Evolutionary conservation across 495 filamentous ascomycete genomes (phyloP), one percentile per base, ranked within the genome.

Genomic region (Astrothelium subdiscretum): DNA sequence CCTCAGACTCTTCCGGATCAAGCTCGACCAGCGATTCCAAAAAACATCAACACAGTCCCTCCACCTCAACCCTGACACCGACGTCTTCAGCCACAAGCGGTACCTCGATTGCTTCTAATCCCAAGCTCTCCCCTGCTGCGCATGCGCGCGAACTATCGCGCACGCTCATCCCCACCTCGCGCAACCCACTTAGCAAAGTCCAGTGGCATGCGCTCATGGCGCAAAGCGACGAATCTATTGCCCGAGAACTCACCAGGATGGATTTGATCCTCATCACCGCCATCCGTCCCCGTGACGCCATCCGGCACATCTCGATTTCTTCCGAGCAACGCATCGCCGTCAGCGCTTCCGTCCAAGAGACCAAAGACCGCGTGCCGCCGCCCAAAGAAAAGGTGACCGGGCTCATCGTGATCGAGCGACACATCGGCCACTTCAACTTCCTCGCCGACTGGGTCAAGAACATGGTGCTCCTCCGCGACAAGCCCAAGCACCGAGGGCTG

Each of bases 191-290:
- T 12, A 85, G 83, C 62, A 96, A 96, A 70, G 74, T 85, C 48
- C 86, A 89, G 66, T 96, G 91, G 82, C 87, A 88, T 63, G 80
- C 85, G 59, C 85, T 95, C 65, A 92, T 95, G 85, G 87, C 87
- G 31, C 82, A 83, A 29, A 77, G 84, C 4, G 86, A 94, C 31
- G 89, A 91, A 43, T 82, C 88, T 57, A 89, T 97, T 65, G 94
- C 95, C 6, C 84, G 85, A 57, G 94, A 98, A 72, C 79, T 98
- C 69, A 97, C 94, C 5, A 83, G 94, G 59, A 92, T 97, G 44
- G 94, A 97, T 75, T 97, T 92, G 94, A 82, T 91, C 69, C 91
- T 95, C 84, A 96, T 96, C 74, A 91, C 87, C 66, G 88, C 90
- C n/a, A 95, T 97, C 70, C 85, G 89, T n/a, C 88, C 92, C 48